A percentile compares a stretch with the other conserved stretches of the same genome.
Conservation (phyloP, 78 protist genomes). For the Dictyostelium capitatum region DNA sequence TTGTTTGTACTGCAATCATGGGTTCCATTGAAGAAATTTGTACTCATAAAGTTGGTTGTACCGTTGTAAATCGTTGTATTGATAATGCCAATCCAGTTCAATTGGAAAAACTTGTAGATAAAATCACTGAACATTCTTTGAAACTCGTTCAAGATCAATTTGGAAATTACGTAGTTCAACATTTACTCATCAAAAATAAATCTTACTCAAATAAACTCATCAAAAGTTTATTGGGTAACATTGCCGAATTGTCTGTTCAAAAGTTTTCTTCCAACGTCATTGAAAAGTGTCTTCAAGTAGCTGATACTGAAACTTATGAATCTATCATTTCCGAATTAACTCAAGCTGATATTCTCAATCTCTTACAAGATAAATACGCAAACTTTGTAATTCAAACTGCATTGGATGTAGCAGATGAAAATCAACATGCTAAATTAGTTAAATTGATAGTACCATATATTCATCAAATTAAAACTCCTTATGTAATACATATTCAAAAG, state of each 20-base stretch:
- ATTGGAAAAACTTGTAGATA: constrained; percentile 49
- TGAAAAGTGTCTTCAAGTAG: constrained; percentile 83
- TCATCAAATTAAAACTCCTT: constrained; percentile 82
- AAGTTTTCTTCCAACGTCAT: constrained; percentile 82
- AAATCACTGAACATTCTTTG: constrained; percentile 38
- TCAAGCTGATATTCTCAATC: constrained; percentile 62
- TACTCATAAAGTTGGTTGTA: constrained; percentile 84
- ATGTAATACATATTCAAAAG: constrained; percentile 85
- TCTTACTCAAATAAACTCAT: constrained; percentile 55
- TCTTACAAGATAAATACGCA: constrained; percentile 95
- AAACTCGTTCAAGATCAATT: constrained; percentile 92
- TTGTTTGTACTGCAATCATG: constrained; percentile 73
- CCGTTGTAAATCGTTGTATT: constrained; percentile 73
- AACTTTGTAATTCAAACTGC: constrained; percentile 97
- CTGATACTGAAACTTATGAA: constrained; percentile 59
- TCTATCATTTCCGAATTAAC: constrained; percentile 62
- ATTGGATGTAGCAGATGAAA: constrained; percentile 86
- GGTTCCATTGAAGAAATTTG: constrained; percentile 60
- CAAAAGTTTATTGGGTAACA: constrained; percentile 52
- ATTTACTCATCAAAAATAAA: constrained; percentile 84
- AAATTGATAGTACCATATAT: constrained; percentile 78
- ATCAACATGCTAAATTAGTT: constrained; percentile 72
- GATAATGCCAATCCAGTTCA: constrained; percentile 63
- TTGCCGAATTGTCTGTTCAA: constrained; percentile 79
- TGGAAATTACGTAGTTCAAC: constrained; percentile 99